Percentiles rank a stretch among this genome's conserved stretches.
Conservation (phyloP, 176 grass and related monocot genomes). For the Dendrocalamus sinicus region DNA sequence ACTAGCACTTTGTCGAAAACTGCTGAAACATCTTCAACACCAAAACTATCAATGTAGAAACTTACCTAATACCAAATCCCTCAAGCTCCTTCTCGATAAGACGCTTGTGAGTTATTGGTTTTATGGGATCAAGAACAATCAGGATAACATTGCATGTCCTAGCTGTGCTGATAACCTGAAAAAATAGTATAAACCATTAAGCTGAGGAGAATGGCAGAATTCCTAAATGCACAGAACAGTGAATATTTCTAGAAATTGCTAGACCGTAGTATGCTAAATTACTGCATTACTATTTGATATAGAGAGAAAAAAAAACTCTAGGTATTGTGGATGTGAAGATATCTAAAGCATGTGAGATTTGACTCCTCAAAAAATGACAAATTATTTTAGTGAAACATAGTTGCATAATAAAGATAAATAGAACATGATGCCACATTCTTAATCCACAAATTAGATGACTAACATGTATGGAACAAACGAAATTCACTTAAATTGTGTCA, state of each 20-base stretch:
- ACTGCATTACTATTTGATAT: background rate
- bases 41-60: background rate
- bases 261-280: background rate
- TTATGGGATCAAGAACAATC: constrained; percentile 96
- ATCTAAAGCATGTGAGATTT: background rate
- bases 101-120: constrained; percentile 97
- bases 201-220: background rate
- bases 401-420: constrained; percentile 12
- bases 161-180: constrained; percentile 97
- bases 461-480: background rate
- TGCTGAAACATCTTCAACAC: background rate
- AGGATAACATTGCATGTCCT: constrained; percentile 99
- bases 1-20: background rate
- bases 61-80: constrained; percentile 95
- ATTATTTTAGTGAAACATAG: background rate
- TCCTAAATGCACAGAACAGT: background rate
- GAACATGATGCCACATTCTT: background rate
- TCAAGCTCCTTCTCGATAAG: constrained; percentile 98
- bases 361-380: background rate
- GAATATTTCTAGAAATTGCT: background rate
- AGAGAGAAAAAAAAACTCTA: background rate
- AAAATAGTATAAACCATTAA: constrained; percentile 10
- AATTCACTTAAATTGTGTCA: background rate
- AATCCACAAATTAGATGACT: background rate
- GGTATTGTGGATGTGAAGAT: background rate